Conservation (phyloP, 805 yeast genomes). For the Schwanniomyces yamadae region DNA sequence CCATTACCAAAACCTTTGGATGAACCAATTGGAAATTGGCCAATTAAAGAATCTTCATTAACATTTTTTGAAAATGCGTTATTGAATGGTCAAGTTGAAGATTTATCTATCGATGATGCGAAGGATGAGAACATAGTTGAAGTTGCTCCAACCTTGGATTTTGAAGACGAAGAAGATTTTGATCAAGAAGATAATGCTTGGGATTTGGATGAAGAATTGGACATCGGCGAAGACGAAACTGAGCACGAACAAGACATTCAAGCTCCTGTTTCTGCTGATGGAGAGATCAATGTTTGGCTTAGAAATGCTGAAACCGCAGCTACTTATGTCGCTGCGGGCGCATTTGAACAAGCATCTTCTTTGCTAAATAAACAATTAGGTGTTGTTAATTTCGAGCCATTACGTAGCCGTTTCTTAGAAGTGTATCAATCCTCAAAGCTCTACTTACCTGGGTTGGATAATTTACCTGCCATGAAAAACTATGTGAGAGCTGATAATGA, state of each 20-base stretch:
- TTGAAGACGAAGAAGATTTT: slow-evolving; percentile 41
- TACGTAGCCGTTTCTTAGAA: slow-evolving; percentile 77
- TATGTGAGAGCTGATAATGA: slow-evolving; percentile 65
- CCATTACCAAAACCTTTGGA: slow-evolving; percentile 48
- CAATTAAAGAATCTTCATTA: slow-evolving; percentile 65
- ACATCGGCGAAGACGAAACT: slow-evolving; percentile 53
- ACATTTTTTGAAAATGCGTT: slow-evolving; percentile 86
- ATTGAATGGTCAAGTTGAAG: slow-evolving; percentile 68
- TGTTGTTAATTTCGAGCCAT: slow-evolving; percentile 80
- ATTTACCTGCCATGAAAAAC: slow-evolving; percentile 66
- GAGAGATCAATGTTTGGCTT: slow-evolving; percentile 78
- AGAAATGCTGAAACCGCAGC: slow-evolving; percentile 89
- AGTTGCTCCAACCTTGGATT: slow-evolving; percentile 21
- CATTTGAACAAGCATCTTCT: slow-evolving; percentile 94
- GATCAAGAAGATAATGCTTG: slow-evolving; percentile 72
- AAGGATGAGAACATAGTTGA: slow-evolving; percentile 20
- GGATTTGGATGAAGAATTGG: slow-evolving; percentile 80
- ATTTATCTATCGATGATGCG: slow-evolving; percentile 49
- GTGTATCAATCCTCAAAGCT: slow-evolving; percentile 80
- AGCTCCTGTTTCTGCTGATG: slow-evolving; percentile 32
- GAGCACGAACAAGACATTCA: slow-evolving; percentile 24
- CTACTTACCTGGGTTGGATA: slow-evolving; percentile 70
- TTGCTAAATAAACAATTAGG: slow-evolving; percentile 88
- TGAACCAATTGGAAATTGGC: slow-evolving; percentile 67
- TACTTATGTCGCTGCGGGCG: slow-evolving; percentile 92